Evolutionary conservation across 352 stramenopile genomes (phyloP).

Genomic region (Aphanomyces euteiches): DNA sequence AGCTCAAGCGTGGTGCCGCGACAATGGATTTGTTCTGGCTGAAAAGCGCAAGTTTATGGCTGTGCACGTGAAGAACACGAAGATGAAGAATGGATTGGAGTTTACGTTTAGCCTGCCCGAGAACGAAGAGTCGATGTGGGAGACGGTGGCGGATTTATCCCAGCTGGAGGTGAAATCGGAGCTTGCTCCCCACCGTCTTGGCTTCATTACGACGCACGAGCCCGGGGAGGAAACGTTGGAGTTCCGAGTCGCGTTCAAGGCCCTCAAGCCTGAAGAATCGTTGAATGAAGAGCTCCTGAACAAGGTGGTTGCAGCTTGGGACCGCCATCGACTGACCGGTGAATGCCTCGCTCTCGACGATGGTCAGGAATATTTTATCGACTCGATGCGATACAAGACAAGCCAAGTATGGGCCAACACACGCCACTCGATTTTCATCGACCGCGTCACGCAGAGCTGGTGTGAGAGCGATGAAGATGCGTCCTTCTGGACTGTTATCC

Average conservation of each 20-base stretch:
- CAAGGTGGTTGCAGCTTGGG: not conserved
- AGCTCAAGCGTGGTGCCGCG: not conserved
- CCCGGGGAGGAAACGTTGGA: not conserved
- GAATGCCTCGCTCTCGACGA: not conserved
- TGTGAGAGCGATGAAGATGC: not conserved
- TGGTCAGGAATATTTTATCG: not conserved
- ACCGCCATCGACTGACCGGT: not conserved
- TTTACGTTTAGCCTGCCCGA: not conserved
- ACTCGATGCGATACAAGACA: not conserved
- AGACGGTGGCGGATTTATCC: not conserved
- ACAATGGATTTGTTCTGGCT: not conserved
- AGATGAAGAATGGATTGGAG: not conserved
- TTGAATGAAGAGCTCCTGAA: not conserved
- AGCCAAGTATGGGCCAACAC: not conserved
- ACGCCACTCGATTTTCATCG: not conserved
- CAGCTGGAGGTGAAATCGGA: not conserved
- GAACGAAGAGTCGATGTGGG: not conserved
- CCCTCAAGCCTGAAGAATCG: not conserved
- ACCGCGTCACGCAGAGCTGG: not conserved
- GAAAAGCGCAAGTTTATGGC: not conserved
- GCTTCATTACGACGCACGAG: not conserved
- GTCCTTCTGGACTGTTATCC: not conserved
- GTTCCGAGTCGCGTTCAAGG: not conserved
- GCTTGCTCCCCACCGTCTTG: not conserved
- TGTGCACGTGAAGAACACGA: not conserved